Base-by-base conservation (phyloP, 176 grass and related monocot genomes). In the Lolium perenne region DNA sequence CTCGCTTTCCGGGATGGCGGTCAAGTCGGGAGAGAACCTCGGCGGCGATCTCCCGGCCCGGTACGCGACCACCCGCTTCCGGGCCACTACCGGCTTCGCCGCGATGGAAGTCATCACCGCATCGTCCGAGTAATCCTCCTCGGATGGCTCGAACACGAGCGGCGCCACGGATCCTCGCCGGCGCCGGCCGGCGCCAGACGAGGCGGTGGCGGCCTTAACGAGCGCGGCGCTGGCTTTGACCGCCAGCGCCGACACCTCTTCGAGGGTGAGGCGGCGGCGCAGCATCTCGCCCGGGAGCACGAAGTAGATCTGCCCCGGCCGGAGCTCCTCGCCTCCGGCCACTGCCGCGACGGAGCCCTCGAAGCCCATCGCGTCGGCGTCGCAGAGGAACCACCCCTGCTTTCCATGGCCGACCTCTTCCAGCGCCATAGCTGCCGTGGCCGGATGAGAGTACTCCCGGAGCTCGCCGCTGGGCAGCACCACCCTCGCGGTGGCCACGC, bases 401-500 rank as follows among this genome's bases (percentile, higher is more conserved):
- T 62, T 10, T 0, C 10, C 10, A 0, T 70, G n/a, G 18, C 55
- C 78, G 22, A 80, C 89, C 88, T 89, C 91, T 26, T 88, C 74
- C 10, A 98, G 75, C 0, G 76, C 90, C 23, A 78, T 32, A 1
- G 81, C 73, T 3, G 90, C 88, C 18, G 83, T 92, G 4, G 90
- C 83, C 7, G 93, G 72, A 38, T 74, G 82, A 5, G 81, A 70
- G 78, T 89, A 98, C 88, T 98, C 96, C 14, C 82, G 81, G 23
- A 98, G 77, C 62, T 88, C 84, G 32, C 96, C 93, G 74, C 91
- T 80, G 0, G 90, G 87, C 8, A 94, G 75, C 5, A 98, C 73
- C 22, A 98, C 82, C 86, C 94, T 91, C n/a, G 87, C 84, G 10
- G 80, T 71, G 71, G 80, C 80, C 3, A 64, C 59, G 8, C 74